Base-by-base conservation (phyloP, 1,284 basidiomycete genomes). In the Phaffia rhodozyma region DNA sequence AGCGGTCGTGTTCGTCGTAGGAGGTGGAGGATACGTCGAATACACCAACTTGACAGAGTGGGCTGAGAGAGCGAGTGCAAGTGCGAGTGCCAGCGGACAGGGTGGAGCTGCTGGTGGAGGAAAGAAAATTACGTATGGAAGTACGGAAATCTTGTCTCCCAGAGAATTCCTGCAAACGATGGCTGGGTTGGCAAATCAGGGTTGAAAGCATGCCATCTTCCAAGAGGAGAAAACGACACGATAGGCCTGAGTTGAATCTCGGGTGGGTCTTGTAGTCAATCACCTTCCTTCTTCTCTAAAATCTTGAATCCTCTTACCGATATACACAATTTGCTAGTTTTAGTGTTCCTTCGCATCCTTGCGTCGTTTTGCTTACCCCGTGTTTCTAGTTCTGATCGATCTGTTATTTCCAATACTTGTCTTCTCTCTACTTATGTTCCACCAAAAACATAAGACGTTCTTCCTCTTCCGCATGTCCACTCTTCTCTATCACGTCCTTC, bases 21-120 rank as follows among this genome's bases (percentile, higher is more conserved):
- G 96, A 5, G 96, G 96, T 4, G 96, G 92, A 1, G 87, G 91
- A 25, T 96, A 98, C 72, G 91, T 98, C 60, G 96, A 99, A 76
- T 97, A 94, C 71, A 90, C 91, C 7, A 98, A 98, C 74, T 76
- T 99, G 69, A 84, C 87, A 72, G 93, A 97, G 74, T 94, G 91
- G 88, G 89, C 87, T 7, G 77, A 74, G 55, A 84, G 84, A 74
- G 83, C 83, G 13, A 66, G 67, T 6, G 65, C 62, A 21, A 62
- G 60, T 47, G 62, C 38, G 52, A 65, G 63, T 61, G 58, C 55
- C 54, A 50, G 62, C 53, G 89, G 87, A 9, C 77, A 73, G 55
- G 84, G 84, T 75, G 83, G 83, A 11, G 66, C 67, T 11, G 65
- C 60, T 16, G 73, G 73, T 3, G 75, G 74, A 2, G 87, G 87